phyloP scores from a whole-genome alignment of 306 rosid genomes.

The Sechiopsis laciniata region DNA sequence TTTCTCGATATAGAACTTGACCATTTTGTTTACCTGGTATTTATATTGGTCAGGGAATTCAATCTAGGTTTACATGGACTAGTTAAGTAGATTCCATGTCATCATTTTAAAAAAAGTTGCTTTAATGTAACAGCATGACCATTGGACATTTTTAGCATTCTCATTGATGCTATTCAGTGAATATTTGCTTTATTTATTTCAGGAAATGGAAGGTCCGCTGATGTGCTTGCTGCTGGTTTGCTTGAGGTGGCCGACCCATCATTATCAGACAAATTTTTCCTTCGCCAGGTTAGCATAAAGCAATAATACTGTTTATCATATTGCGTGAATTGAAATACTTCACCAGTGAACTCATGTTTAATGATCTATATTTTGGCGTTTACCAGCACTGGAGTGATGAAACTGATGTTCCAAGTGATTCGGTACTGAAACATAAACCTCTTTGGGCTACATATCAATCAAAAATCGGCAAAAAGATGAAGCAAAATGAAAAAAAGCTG shows the following conservation, averaged over 20 bases:
- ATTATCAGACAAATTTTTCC: constrained; percentile 78
- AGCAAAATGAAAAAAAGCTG: constrained; percentile 48
- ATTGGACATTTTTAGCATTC: not conserved
- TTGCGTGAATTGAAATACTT: not conserved
- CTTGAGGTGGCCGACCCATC: constrained; percentile 97
- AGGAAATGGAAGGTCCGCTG: constrained; percentile 99
- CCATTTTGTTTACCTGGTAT: not conserved
- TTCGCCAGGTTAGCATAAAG: constrained; percentile 54
- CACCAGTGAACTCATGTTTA: constrained; percentile 16
- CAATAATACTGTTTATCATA: not conserved
- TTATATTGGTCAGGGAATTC: constrained; percentile 13
- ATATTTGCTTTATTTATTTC: constrained; percentile 23
- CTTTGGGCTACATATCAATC: constrained; percentile 80
- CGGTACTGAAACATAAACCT: constrained; percentile 89
- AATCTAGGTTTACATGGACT: constrained; percentile 19
- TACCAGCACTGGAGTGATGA: constrained; percentile 71
- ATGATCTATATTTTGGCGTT: constrained; percentile 15
- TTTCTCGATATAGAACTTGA: constrained; percentile 6
- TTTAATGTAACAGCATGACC: not conserved
- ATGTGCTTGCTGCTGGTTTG: constrained; percentile 96
- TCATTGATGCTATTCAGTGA: not conserved
- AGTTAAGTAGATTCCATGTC: not conserved
- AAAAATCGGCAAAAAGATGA: constrained; percentile 49
- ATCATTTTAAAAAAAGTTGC: not conserved
- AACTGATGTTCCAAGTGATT: constrained; percentile 54